Evolutionary conservation across 768 basidiomycete genomes (phyloP).

Genomic region (Tricholoma flavovirens): DNA sequence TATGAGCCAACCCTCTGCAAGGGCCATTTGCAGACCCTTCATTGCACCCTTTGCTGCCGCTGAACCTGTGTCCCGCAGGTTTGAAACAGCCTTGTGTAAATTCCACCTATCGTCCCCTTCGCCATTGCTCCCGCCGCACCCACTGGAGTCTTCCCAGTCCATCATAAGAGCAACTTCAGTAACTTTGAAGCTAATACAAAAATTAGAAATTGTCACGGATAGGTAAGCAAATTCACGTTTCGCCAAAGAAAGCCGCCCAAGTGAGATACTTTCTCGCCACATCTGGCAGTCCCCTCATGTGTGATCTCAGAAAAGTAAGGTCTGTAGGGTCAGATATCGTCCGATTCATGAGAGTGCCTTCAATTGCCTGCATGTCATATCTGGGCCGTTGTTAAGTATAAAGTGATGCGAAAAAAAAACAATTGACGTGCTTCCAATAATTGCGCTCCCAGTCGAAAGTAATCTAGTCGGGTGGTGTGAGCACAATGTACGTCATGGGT

Average conservation of each 20-base stretch:
- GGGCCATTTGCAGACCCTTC: conserved; percentile 60
- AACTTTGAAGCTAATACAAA: conserved; percentile 54
- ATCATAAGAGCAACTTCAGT: conserved; percentile 69
- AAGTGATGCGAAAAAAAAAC: not conserved
- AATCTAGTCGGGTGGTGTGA: conserved; percentile 35
- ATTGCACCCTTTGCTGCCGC: conserved; percentile 52
- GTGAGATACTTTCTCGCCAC: conserved; percentile 62
- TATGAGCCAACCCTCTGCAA: conserved; percentile 70
- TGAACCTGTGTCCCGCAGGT: conserved; percentile 36
- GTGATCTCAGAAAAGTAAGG: conserved; percentile 52
- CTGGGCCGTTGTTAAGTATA: conserved; percentile 23
- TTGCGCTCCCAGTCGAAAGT: conserved; percentile 61
- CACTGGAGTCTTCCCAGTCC: conserved; percentile 63
- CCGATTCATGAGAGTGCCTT: conserved; percentile 47
- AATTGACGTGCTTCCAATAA: conserved; percentile 52
- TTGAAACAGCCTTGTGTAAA: conserved; percentile 45
- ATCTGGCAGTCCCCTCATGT: conserved; percentile 53
- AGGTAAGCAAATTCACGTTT: conserved; percentile 41
- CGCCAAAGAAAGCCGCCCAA: conserved; percentile 72
- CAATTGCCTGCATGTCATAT: conserved; percentile 52
- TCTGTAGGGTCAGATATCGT: conserved; percentile 57
- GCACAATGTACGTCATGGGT: not conserved
- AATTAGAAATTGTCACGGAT: not conserved
- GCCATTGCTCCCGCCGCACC: conserved; percentile 46
- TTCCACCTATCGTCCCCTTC: conserved; percentile 48